Conservation (phyloP, 331 rosid genomes). For the Stylosanthes scabra region DNA sequence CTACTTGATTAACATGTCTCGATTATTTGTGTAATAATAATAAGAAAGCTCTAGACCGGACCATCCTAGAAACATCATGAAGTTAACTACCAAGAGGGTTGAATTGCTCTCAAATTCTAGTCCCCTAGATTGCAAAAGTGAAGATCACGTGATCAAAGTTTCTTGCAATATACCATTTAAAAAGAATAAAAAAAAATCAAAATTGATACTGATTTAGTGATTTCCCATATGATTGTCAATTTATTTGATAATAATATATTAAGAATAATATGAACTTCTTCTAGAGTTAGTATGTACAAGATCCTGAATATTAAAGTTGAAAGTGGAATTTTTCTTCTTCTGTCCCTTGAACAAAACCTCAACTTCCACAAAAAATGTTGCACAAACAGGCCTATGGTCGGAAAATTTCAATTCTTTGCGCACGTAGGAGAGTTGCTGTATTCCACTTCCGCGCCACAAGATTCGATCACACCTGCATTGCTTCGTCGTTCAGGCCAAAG, state of each 20-base stretch:
- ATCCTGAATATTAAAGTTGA: constrained; percentile 63
- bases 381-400: constrained; percentile 91
- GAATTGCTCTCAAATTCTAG: neutral
- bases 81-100: too few species aligned
- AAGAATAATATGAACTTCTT: constrained; percentile 46
- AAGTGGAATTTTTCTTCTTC: constrained; percentile 52
- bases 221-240: neutral
- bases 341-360: constrained; percentile 48
- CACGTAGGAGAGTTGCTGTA: constrained; percentile 64
- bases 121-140: constrained; percentile 10
- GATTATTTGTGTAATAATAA: too few species aligned
- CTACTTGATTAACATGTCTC: too few species aligned
- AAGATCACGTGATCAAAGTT: constrained; percentile 7
- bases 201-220: constrained; percentile 2
- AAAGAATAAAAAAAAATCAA: neutral
- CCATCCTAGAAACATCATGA: too few species aligned
- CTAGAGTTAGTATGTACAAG: constrained; percentile 44
- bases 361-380: constrained; percentile 72
- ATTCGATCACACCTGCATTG: constrained; percentile 93
- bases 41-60: too few species aligned
- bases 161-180: neutral
- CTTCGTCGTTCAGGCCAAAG: constrained; percentile 30
- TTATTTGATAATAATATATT: constrained; percentile 6
- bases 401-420: constrained; percentile 82
- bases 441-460: constrained; percentile 90